Conservation (phyloP, 2,329 filamentous ascomycete species). For the Claviceps lovelessii region DNA sequence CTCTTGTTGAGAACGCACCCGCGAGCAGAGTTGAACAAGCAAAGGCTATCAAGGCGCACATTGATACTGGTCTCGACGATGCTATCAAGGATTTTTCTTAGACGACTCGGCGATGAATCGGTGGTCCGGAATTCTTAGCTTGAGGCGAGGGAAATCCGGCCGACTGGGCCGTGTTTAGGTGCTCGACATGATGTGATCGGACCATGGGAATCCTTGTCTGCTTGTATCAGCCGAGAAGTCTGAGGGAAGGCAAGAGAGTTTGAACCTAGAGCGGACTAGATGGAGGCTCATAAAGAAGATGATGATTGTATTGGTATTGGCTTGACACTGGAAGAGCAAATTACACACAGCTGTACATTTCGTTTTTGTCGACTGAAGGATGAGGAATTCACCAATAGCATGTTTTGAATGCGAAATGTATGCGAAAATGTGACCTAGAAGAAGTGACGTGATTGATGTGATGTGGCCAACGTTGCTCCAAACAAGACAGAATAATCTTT, state of each 20-base stretch:
- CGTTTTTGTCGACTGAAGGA: neutral
- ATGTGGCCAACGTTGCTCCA: neutral
- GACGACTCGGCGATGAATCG: neutral
- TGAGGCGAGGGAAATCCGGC: neutral
- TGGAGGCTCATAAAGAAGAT: neutral
- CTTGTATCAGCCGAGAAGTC: too few relatives aligned
- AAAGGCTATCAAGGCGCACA: neutral
- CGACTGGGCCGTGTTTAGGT: neutral
- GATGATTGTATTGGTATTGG: neutral
- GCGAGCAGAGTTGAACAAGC: neutral
- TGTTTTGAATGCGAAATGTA: neutral
- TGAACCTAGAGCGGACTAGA: neutral
- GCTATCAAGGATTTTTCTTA: constrained; percentile 1
- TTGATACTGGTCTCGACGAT: neutral
- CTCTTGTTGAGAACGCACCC: neutral
- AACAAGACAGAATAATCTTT: neutral
- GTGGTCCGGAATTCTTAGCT: neutral
- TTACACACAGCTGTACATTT: neutral
- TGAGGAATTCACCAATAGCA: neutral
- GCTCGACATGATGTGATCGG: neutral
- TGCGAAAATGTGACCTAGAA: neutral
- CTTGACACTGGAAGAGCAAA: neutral
- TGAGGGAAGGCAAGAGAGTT: neutral
- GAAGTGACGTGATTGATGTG: neutral
- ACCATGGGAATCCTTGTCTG: neutral